Percentiles rank a stretch among this genome's conserved stretches.
These are phyloP conservation scores for Hymenoscyphus scutula DNA, from an alignment of 2,329 filamentous ascomycete species.

Conservation along the genomic window DNA sequence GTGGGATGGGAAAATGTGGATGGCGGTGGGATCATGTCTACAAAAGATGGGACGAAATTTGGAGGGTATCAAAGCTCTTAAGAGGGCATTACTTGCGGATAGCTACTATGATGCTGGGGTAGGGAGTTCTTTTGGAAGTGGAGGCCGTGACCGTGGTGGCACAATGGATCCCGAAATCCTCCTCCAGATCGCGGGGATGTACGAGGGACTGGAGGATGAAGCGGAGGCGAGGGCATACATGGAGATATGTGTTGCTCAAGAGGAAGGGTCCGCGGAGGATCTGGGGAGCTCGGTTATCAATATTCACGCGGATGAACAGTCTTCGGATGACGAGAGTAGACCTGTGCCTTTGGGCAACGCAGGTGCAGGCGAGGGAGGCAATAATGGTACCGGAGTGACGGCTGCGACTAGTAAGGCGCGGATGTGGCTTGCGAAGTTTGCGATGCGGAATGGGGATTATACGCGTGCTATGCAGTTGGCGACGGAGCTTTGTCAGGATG, in stretches of 20 bases:
- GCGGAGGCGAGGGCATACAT: conserved; percentile 88
- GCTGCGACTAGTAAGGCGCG: conserved; percentile 87
- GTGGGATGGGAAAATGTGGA: conserved; percentile 98
- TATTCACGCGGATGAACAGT: conserved; percentile 56
- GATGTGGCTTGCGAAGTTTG: conserved; percentile 86
- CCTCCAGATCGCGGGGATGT: conserved; percentile 84
- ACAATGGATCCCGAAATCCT: conserved; percentile 85
- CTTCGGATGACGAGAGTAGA: conserved; percentile 42
- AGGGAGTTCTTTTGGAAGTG: conserved; percentile 41
- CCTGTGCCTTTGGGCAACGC: conserved; percentile 24
- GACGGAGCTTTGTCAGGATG: conserved; percentile 91
- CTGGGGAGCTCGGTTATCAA: conserved; percentile 42
- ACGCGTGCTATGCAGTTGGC: conserved; percentile 75
- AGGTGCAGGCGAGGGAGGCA: conserved; percentile 39
- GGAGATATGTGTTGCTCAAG: conserved; percentile 92
- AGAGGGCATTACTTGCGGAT: conserved; percentile 84
- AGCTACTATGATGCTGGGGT: conserved; percentile 74
- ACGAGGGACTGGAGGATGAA: conserved; percentile 74
- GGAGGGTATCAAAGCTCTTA: conserved; percentile 94
- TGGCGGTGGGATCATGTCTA: conserved; percentile 88
- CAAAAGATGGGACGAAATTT: conserved; percentile 81
- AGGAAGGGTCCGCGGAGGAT: conserved; percentile 63
- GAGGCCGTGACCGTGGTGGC: conserved; percentile 47
- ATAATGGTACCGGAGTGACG: conserved; percentile 75
- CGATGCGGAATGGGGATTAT: conserved; percentile 74